Evolutionary conservation across 2,329 filamentous ascomycete species (phyloP), one percentile per base, ranked within the genome.

Genomic region (Dactylellina haptotyla): DNA sequence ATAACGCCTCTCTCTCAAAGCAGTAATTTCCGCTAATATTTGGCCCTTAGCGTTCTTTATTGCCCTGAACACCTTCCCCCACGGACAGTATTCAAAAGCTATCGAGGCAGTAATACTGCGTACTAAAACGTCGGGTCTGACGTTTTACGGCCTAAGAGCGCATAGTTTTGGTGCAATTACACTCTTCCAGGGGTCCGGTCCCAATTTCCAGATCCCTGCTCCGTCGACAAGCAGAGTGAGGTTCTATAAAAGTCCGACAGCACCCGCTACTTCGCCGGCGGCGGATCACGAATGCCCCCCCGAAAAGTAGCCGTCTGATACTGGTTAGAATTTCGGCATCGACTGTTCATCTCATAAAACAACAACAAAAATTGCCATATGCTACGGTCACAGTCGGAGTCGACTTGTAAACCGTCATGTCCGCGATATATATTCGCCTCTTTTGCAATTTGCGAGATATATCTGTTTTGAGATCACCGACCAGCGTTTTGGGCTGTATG

Each of bases 11-110:
- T 46, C 12, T 16, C 26, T 50, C 53, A 58, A 63, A 54, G 51
- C 28, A 43, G 69, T 50, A 73, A 73, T 73, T 73, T 73, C 69
- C 69, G 61, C 59, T 72, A 72, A 72, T 64, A 59, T 64, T 72
- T 58, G 67, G 62, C 12, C 18, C 39, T 50, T 63, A 72, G 66
- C 50, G 48, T 70, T 48, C 64, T 25, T 9, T 50, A 39, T 25
- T 41, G 28, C 53, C 16, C 50, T 51, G 26, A 61, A 73, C 66
- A 66, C 50, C 50, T 73, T 46, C 61, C 66, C 54, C 46, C 51
- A 65, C 37, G 50, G 50, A 23, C 6, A 48, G 48, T 51, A 51
- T 64, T 30, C 12, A 41, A 18, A 50, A 39, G 16, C 12, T 41
- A 50, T 50, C 57, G 23, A 34, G 51, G 34, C 59, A 64, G 51